These are phyloP conservation scores for Ogataea nakhonphanomensis DNA, from an alignment of 805 yeast species.

Conservation along the genomic window DNA sequence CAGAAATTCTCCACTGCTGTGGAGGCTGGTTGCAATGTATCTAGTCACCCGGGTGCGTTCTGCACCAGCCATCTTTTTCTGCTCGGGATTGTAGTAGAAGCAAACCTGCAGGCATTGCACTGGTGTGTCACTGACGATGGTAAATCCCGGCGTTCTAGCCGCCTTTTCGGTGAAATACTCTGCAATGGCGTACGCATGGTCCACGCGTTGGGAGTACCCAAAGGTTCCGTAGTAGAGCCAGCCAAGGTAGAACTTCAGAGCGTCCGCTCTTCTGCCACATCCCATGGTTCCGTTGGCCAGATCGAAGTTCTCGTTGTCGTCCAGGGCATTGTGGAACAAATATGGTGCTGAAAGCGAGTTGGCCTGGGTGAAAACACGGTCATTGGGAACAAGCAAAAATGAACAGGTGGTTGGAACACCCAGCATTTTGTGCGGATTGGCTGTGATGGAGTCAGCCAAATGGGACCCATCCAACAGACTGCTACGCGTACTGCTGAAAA, in stretches of 20 bases:
- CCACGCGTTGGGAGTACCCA: conserved; percentile 65
- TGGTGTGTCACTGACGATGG: conserved; percentile 50
- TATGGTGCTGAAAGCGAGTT: conserved; percentile 80
- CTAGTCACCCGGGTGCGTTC: conserved; percentile 57
- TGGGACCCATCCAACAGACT: conserved; percentile 55
- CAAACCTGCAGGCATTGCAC: conserved; percentile 85
- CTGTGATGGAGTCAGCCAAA: conserved; percentile 70
- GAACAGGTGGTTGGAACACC: conserved; percentile 84
- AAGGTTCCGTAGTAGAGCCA: conserved; percentile 76
- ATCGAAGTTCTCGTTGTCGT: conserved; percentile 57
- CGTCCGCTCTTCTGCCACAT: conserved; percentile 83
- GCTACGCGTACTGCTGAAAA: conserved; percentile 52
- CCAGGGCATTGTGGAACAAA: conserved; percentile 60
- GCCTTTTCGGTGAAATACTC: conserved; percentile 55
- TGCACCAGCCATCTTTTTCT: conserved; percentile 23
- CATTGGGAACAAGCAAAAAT: conserved; percentile 70
- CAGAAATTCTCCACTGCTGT: conserved; percentile 60
- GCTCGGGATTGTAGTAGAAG: conserved; percentile 59
- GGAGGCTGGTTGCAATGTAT: conserved; percentile 56
- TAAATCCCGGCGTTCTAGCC: conserved; percentile 41
- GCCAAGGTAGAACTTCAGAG: conserved; percentile 70
- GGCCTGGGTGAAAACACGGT: conserved; percentile 59
- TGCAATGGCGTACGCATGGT: conserved; percentile 68
- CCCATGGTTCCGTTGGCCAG: conserved; percentile 91
- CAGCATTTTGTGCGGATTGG: conserved; percentile 83